Percentiles rank a stretch among this genome's conserved stretches.
phyloP scores from a whole-genome alignment of 352 stramenopile species.

The Phytophthora tubulina region DNA sequence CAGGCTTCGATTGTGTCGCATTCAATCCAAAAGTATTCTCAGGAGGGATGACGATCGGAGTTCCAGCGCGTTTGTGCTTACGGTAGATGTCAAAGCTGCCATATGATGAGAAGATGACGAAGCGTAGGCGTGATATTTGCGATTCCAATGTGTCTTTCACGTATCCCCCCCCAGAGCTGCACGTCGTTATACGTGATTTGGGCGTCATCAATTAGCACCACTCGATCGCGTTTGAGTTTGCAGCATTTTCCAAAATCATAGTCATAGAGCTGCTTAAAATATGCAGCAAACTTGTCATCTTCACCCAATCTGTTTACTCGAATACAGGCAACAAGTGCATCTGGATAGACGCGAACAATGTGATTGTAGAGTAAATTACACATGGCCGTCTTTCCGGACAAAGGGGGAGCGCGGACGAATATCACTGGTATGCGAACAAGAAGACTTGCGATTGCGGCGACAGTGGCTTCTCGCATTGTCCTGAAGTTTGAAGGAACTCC shows the following conservation, averaged over 20 bases:
- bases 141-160: constrained; percentile 30
- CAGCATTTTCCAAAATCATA: constrained; percentile 37
- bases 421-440: constrained; percentile 26
- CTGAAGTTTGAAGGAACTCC: constrained; percentile 2
- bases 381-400: constrained; percentile 41
- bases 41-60: constrained; percentile 28
- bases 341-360: constrained; percentile 33
- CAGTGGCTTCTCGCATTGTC: not conserved
- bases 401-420: constrained; percentile 36
- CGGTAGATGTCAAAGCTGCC: constrained; percentile 20
- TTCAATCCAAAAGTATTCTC: constrained; percentile 43
- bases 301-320: constrained; percentile 24
- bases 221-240: constrained; percentile 4
- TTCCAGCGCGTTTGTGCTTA: constrained; percentile 24
- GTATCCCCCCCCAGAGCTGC: constrained; percentile 34
- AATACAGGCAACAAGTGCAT: constrained; percentile 28
- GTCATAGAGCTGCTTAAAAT: constrained; percentile 33
- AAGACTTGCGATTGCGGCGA: constrained; percentile 9
- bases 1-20: constrained; percentile 26
- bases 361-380: constrained; percentile 43
- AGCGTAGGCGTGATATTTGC: constrained; percentile 27
- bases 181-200: constrained; percentile 37
- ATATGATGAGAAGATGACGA: constrained; percentile 45
- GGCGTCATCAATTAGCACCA: constrained; percentile 37
- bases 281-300: constrained; percentile 24